Evolutionary conservation across 2,329 filamentous ascomycete species (phyloP), one percentile per base, ranked within the genome.

Genomic region (Lecanosticta acicola): DNA sequence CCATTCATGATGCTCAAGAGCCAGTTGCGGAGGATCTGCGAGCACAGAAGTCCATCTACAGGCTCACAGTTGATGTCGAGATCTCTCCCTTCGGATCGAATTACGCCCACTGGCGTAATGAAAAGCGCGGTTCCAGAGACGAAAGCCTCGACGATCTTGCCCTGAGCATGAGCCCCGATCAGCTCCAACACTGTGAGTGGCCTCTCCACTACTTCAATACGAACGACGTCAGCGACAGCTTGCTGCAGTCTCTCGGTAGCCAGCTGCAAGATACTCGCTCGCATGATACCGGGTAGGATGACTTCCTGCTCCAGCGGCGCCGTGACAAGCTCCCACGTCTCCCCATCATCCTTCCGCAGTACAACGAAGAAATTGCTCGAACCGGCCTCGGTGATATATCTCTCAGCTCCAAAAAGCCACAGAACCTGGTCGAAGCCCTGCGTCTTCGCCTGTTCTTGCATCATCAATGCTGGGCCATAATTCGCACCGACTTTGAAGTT

Each of bases 291-390:
- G 49, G 89, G 84, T 3, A 95, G 75, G 54, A 95, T 93, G 48
- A 94, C 74, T 60, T 83, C 81, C 61, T 87, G 85, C 45, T 84
- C 84, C 34, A 94, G 69, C 3, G 86, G 85, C 3, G 89, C 87
- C 2, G 89, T 95, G 43, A 94, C 74, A 21, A 95, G 73, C 72
- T 90, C 76, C 21, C 76, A 63, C 5, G 79, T 80, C 19, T 41
- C 42, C 5, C 21, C 26, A 54, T 83, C 78, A 61, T 73, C 76
- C 38, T 75, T 77, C 63, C 73, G 77, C 85, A 84, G 88, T n/a
- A 94, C 71, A 3, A 93, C 73, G 60, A 95, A 94, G 70, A 94
- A 94, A 69, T 95, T 94, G 62, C 81, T 86, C n/a, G 87, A 88
- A 4, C 89, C 89, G 2, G 89, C 88, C 71, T 95, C 89, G 2